phyloP scores from a whole-genome alignment of 2,329 filamentous ascomycete genomes.

The Xylaria sp. region DNA sequence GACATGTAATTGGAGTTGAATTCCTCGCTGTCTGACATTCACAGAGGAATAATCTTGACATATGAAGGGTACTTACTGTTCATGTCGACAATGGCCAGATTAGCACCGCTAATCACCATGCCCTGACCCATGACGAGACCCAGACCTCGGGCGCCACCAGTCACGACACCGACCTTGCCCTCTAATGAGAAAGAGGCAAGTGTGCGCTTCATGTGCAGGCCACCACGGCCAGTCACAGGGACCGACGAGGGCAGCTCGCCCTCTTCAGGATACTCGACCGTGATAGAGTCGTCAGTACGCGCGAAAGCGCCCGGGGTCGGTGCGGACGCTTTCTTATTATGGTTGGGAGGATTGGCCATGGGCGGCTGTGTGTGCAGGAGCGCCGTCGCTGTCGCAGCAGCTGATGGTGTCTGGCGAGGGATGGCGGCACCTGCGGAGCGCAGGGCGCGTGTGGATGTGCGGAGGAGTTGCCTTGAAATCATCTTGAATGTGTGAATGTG shows the following conservation, averaged over 20 bases:
- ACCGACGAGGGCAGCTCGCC: constrained; percentile 75
- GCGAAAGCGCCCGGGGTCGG: constrained; percentile 71
- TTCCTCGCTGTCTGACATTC: neutral
- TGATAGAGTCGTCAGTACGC: constrained; percentile 81
- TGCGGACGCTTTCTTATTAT: constrained; percentile 44
- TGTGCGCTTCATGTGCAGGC: constrained; percentile 84
- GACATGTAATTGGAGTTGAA: neutral
- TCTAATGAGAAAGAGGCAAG: constrained; percentile 88
- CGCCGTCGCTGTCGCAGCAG: constrained; percentile 31
- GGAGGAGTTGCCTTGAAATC: constrained; percentile 39
- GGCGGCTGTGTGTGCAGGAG: constrained; percentile 45
- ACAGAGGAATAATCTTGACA: neutral
- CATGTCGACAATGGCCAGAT: constrained; percentile 92
- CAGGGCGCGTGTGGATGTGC: constrained; percentile 41
- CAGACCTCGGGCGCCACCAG: constrained; percentile 87
- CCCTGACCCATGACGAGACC: constrained; percentile 94
- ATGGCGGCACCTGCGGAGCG: constrained; percentile 38
- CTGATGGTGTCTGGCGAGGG: constrained; percentile 38
- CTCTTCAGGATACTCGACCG: constrained; percentile 81
- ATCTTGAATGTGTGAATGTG: constrained; percentile 30
- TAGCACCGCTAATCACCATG: constrained; percentile 85
- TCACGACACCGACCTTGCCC: constrained; percentile 84
- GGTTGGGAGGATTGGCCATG: constrained; percentile 42
- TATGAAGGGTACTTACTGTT: constrained; percentile 72
- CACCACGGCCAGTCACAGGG: constrained; percentile 79